Conservation (phyloP, 768 basidiomycete genomes). For the Hygrophoropsis aurantiaca region DNA sequence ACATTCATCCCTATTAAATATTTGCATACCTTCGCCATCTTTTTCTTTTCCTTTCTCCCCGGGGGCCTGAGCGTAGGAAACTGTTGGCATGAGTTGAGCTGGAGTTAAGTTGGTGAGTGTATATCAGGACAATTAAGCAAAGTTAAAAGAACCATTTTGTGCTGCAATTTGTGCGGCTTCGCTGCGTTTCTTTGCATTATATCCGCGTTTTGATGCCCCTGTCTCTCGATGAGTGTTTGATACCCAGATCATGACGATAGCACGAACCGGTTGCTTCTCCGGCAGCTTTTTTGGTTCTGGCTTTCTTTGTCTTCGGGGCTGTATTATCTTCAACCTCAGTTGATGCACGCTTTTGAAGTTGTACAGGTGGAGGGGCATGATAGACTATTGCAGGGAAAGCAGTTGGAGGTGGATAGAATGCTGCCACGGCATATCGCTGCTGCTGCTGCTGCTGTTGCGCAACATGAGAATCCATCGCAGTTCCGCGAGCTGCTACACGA, state of each 20-base stretch:
- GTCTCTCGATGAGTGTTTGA: no score
- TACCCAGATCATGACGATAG: no score
- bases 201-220: slow-evolving; percentile 61
- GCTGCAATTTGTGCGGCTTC: slow-evolving; percentile 67
- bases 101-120: neutral
- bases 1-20: neutral
- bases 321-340: slow-evolving; percentile 39
- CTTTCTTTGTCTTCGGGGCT: slow-evolving; percentile 48
- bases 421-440: slow-evolving; percentile 32
- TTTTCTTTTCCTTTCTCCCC: slow-evolving; percentile 48
- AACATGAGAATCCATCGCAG: slow-evolving; percentile 24
- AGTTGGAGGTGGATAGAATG: slow-evolving; percentile 28
- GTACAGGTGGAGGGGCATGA: slow-evolving; percentile 26
- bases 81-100: slow-evolving; percentile 48
- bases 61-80: slow-evolving; percentile 39
- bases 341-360: slow-evolving; percentile 35
- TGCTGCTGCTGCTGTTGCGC: slow-evolving; percentile 17
- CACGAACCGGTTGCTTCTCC: slow-evolving; percentile 31
- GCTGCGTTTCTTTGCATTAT: slow-evolving; percentile 69
- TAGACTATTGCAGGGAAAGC: slow-evolving; percentile 29
- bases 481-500: slow-evolving; percentile 55
- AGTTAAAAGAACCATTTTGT: slow-evolving; percentile 50
- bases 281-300: slow-evolving; percentile 38
- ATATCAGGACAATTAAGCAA: slow-evolving; percentile 5
- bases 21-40: slow-evolving; percentile 36